A percentile compares a stretch with the other conserved stretches of the same genome.
These are phyloP conservation scores for Rhytidiadelphus loreus DNA, from an alignment of 225 moss, liverwort and hornwort species.

Conservation along the genomic window DNA sequence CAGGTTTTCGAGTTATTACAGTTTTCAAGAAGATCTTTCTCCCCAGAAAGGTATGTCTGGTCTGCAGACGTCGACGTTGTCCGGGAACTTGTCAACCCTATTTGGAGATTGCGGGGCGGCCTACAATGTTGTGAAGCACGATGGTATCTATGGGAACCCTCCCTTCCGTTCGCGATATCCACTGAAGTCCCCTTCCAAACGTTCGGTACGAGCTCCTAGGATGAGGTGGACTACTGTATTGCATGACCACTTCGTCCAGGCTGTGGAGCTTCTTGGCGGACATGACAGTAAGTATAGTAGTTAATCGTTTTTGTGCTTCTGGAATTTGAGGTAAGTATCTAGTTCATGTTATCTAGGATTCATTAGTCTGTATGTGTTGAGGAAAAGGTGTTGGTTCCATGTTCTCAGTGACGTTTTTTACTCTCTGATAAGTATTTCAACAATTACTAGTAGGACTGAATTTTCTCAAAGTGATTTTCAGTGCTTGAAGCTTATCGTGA, in stretches of 20 bases:
- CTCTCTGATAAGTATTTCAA: neutral
- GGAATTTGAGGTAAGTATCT: neutral
- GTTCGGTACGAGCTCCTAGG: conserved; percentile 77
- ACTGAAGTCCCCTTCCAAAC: conserved; percentile 62
- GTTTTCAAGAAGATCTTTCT: neutral
- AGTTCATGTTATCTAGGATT: neutral
- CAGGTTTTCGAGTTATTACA: neutral
- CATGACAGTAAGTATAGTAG: conserved; percentile 53
- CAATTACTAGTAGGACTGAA: neutral
- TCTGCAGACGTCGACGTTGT: neutral
- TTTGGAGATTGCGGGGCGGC: conserved; percentile 2
- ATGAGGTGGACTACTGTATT: conserved; percentile 85
- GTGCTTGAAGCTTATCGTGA: neutral
- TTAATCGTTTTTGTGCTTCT: neutral
- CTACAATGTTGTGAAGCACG: conserved; percentile 8
- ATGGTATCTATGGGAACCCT: conserved; percentile 15
- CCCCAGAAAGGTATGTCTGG: neutral
- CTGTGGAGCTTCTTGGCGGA: conserved; percentile 91
- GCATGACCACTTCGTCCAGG: conserved; percentile 78
- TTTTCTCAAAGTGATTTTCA: neutral
- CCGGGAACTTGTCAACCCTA: conserved; percentile 10
- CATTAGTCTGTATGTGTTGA: neutral
- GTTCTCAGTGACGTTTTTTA: neutral
- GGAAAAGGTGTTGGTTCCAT: neutral
- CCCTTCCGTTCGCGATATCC: conserved; percentile 65